phyloP scores from a whole-genome alignment of 768 basidiomycete genomes.

The Trichaptum fuscoviolaceum region DNA sequence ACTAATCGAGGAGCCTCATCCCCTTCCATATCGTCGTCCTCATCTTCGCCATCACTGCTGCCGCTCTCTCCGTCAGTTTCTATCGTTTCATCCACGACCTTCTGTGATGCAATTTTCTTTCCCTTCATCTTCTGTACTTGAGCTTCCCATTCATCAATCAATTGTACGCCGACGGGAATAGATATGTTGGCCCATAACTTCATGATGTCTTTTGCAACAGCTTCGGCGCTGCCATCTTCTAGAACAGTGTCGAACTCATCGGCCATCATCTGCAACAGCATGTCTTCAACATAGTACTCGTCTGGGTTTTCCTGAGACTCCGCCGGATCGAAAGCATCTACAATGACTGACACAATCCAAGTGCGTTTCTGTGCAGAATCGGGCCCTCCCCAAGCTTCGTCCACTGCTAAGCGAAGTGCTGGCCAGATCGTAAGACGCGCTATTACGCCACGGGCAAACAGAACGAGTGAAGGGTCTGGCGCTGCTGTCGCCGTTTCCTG shows the following conservation, averaged over 20 bases:
- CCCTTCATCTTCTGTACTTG: conserved; percentile 53
- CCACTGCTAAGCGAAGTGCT: conserved; percentile 79
- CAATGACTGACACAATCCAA: conserved; percentile 79
- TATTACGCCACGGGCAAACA: conserved; percentile 85
- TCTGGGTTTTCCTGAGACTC: conserved; percentile 6
- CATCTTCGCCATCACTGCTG: conserved; percentile 39
- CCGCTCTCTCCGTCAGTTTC: conserved; percentile 17
- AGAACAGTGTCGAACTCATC: conserved; percentile 84
- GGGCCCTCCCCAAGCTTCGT: conserved; percentile 83
- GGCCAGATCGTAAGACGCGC: conserved; percentile 82
- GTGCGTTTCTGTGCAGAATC: conserved; percentile 65
- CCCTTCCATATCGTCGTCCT: conserved; percentile 33
- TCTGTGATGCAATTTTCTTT: conserved; percentile 47
- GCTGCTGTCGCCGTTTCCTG: conserved; percentile 17
- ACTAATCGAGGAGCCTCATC: conserved; percentile 33
- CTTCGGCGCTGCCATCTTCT: conserved; percentile 79
- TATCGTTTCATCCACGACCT: conserved; percentile 24
- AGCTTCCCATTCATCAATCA: conserved; percentile 59
- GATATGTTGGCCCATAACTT: conserved; percentile 46
- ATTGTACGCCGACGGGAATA: conserved; percentile 32
- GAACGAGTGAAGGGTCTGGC: conserved; percentile 43
- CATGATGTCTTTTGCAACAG: conserved; percentile 69
- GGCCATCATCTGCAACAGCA: conserved; percentile 75
- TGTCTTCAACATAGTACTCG: conserved; percentile 56
- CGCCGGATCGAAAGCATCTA: conserved; percentile 55